phyloP scores from a whole-genome alignment of 2,329 filamentous ascomycete species.

The Hortaea werneckii region DNA sequence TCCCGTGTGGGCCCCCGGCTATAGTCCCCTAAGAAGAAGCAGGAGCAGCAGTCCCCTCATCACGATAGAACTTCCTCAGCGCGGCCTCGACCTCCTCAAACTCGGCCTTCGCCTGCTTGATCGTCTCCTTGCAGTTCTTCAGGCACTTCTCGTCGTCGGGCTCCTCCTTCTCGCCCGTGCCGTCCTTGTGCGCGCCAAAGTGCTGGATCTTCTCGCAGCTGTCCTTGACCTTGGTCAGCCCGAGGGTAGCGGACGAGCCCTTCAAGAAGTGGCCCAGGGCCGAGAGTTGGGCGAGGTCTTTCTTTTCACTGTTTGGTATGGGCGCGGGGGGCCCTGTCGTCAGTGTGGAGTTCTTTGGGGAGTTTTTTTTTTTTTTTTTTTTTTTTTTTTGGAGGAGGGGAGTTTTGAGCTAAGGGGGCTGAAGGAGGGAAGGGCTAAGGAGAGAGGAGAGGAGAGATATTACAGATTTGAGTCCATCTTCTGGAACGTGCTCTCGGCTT shows the following conservation, averaged over 20 bases:
- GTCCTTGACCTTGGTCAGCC: slow-evolving; percentile 81
- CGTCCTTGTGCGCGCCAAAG: slow-evolving; percentile 72
- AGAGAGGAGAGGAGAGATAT: too few relatives aligned
- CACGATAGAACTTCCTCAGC: slow-evolving; percentile 58
- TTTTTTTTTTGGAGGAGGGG: too few relatives aligned
- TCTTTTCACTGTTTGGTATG: slow-evolving; percentile 43
- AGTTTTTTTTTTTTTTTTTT: too few relatives aligned
- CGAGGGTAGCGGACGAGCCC: slow-evolving; percentile 89
- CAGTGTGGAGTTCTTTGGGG: not conserved
- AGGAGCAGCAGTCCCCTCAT: slow-evolving; percentile 6
- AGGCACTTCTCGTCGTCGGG: slow-evolving; percentile 59
- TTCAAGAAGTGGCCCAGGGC: slow-evolving; percentile 91
- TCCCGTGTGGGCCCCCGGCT: too few relatives aligned
- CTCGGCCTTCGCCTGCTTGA: slow-evolving; percentile 64
- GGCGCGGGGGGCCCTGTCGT: not conserved
- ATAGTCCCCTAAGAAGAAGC: too few relatives aligned
- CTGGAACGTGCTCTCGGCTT: slow-evolving; percentile 74
- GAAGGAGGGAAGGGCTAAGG: slow-evolving; percentile 30
- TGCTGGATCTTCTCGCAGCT: slow-evolving; percentile 95
- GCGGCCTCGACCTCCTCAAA: slow-evolving; percentile 62
- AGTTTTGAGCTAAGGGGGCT: not conserved
- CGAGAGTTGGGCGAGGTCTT: slow-evolving; percentile 66
- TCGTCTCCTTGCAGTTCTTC: slow-evolving; percentile 56
- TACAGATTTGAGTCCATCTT: slow-evolving; percentile 80
- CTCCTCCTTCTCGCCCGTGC: slow-evolving; percentile 58